Percentiles rank a stretch among this genome's conserved stretches.
Conservation (phyloP, 192 early-diverging fungal genomes). For the Borealophlyctis nickersoniae region DNA sequence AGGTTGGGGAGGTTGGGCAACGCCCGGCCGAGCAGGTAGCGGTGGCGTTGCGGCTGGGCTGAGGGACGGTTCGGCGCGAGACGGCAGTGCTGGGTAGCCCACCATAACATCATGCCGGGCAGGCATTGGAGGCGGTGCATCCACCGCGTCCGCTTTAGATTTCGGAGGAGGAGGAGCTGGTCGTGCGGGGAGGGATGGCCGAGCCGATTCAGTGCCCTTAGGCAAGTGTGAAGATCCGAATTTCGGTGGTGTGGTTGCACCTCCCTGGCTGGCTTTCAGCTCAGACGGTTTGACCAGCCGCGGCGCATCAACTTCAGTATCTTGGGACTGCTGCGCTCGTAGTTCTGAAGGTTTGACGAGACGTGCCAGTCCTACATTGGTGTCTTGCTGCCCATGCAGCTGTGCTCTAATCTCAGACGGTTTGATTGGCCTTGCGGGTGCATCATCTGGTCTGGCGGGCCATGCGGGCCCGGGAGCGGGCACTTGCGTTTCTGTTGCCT, state of each 20-base stretch:
- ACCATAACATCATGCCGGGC: constrained; percentile 8
- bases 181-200: constrained; percentile 7
- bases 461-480: constrained; percentile 2
- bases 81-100: constrained; percentile 7
- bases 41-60: constrained; percentile 11
- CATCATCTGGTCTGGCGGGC: background rate
- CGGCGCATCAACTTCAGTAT: background rate
- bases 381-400: background rate
- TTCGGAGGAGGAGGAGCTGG: background rate
- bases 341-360: background rate
- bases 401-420: no score
- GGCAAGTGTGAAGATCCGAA: background rate
- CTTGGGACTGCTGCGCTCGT: background rate
- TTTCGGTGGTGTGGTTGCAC: background rate
- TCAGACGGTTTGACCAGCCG: constrained; percentile 5
- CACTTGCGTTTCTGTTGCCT: background rate
- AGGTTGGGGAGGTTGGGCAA: background rate
- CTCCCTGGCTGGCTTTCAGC: background rate
- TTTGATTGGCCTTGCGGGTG: constrained; percentile 1
- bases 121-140: background rate
- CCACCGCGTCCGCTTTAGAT: background rate
- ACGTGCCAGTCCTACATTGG: background rate
- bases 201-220: background rate
- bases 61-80: background rate
- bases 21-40: constrained; percentile 16